A percentile compares a stretch with the other conserved stretches of the same genome.
Conservation (phyloP, 129 eudicot species). For the Ambrosia trifida region DNA sequence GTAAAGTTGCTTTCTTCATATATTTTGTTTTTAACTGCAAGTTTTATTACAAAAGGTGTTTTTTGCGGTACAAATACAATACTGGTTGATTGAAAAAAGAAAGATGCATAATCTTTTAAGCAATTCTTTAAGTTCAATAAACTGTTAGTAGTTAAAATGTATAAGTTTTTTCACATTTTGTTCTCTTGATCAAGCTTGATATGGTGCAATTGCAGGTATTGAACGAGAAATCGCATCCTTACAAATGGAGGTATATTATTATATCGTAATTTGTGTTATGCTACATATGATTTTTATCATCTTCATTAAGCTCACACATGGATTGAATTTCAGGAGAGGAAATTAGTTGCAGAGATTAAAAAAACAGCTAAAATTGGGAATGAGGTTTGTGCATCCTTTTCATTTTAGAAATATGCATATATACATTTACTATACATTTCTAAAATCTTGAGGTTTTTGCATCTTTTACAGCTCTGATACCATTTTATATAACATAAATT, state of each 20-base stretch:
- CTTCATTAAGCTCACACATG: conserved; percentile 22
- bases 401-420: neutral
- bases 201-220: conserved; percentile 54
- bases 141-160: conserved; percentile 5
- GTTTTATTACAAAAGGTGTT: neutral
- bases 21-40: neutral
- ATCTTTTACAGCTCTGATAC: too few relatives aligned
- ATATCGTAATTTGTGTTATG: conserved; percentile 4
- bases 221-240: conserved; percentile 89
- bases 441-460: too few relatives aligned
- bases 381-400: conserved; percentile 54
- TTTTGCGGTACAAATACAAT: conserved; percentile 1
- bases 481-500: neutral
- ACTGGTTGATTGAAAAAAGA: neutral
- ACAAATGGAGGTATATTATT: conserved; percentile 73
- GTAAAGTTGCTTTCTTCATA: conserved; percentile 33
- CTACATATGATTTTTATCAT: conserved; percentile 9
- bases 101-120: neutral
- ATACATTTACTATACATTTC: neutral
- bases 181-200: conserved; percentile 16
- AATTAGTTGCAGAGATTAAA: conserved; percentile 92
- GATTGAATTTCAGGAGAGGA: conserved; percentile 64
- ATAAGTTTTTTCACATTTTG: neutral
- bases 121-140: conserved; percentile 1
- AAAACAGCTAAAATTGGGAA: conserved; percentile 89